These are phyloP conservation scores for Colletotrichum sp. DNA, from an alignment of 2,329 filamentous ascomycete genomes.

Conservation along the genomic window DNA sequence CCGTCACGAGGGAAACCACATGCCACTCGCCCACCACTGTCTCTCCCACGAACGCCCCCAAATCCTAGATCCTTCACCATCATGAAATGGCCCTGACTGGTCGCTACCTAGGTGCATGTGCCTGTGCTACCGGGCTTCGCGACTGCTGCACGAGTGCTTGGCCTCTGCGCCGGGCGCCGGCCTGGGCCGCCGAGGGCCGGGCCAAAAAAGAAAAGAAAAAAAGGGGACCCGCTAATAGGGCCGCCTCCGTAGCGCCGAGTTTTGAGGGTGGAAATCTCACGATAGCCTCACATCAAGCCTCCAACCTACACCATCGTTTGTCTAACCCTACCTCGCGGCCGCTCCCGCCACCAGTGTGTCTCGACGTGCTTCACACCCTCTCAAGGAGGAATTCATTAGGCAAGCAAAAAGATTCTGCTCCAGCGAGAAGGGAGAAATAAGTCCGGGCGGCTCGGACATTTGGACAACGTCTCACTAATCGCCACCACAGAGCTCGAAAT, in stretches of 20 bases:
- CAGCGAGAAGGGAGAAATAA: background rate
- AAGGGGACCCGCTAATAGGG: background rate
- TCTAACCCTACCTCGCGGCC: background rate
- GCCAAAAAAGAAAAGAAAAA: background rate
- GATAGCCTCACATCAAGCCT: conserved; percentile 10
- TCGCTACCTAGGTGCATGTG: background rate
- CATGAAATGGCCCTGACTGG: background rate
- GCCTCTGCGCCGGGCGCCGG: background rate
- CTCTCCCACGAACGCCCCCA: background rate
- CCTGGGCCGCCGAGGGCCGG: background rate
- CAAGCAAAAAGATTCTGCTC: background rate
- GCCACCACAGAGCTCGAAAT: background rate
- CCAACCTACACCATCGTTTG: background rate
- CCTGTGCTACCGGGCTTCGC: background rate
- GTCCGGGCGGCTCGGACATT: background rate
- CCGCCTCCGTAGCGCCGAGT: conserved; percentile 1
- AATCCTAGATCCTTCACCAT: background rate
- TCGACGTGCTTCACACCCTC: background rate
- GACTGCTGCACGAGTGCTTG: background rate
- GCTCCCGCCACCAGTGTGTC: background rate
- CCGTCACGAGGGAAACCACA: background rate
- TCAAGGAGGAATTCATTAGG: too few relatives aligned
- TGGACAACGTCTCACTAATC: background rate
- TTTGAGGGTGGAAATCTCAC: background rate
- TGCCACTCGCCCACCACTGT: background rate